Conservation (phyloP, 805 yeast species). For the Ogataea sp. region DNA sequence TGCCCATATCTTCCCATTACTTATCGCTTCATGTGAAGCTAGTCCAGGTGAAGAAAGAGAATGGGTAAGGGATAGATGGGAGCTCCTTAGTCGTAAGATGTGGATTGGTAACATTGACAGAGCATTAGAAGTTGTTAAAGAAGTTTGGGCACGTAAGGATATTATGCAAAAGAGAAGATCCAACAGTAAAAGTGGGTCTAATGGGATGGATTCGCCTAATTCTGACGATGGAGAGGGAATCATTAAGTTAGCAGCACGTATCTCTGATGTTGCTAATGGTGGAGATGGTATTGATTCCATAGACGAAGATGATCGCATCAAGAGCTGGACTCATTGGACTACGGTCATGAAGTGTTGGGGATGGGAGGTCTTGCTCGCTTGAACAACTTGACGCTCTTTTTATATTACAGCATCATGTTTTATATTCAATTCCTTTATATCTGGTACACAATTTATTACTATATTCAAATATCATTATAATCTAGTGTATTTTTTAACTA, state of each 20-base stretch:
- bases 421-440: too few species aligned
- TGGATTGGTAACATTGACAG: constrained; percentile 63
- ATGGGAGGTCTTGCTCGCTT: constrained; percentile 62
- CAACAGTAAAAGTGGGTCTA: background rate
- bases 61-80: constrained; percentile 58
- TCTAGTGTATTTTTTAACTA: too few species aligned
- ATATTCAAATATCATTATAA: too few species aligned
- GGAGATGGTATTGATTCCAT: constrained; percentile 29
- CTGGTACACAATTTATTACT: too few species aligned
- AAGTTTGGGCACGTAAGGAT: constrained; percentile 63
- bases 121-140: constrained; percentile 60
- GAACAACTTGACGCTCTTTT: too few species aligned
- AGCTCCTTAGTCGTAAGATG: constrained; percentile 38
- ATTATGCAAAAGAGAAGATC: constrained; percentile 20
- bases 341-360: constrained; percentile 69
- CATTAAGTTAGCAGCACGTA: constrained; percentile 20
- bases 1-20: constrained; percentile 56
- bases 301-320: constrained; percentile 30
- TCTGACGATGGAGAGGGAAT: constrained; percentile 3
- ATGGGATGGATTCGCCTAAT: background rate
- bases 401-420: too few species aligned
- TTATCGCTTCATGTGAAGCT: constrained; percentile 63
- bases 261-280: constrained; percentile 35
- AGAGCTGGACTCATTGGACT: constrained; percentile 56
- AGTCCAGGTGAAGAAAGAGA: constrained; percentile 47